Percentiles rank a stretch among this genome's conserved stretches.
These are phyloP conservation scores for Stevia rebaudiana DNA, from an alignment of 140 eudicot genomes.

Conservation along the genomic window DNA sequence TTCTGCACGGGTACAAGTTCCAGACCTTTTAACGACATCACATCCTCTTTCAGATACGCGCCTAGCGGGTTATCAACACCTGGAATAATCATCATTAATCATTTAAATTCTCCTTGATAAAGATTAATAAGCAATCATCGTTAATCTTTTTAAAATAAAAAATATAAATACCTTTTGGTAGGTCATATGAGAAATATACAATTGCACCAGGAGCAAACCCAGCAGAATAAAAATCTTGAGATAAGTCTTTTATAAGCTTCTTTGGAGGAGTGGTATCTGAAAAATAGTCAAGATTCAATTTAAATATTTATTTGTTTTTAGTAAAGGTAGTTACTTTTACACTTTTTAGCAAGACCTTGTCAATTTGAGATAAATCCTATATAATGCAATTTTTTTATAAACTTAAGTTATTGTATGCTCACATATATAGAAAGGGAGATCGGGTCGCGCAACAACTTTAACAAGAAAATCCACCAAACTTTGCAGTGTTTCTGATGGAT, in stretches of 20 bases:
- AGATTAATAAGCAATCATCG: background rate
- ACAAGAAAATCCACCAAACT: conserved; percentile 56
- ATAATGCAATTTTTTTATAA: background rate
- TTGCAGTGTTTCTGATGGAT: conserved; percentile 73
- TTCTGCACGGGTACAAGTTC: conserved; percentile 30
- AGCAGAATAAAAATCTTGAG: conserved; percentile 74
- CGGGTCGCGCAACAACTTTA: conserved; percentile 60
- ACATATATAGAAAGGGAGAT: conserved; percentile 65
- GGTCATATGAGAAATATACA: conserved; percentile 66
- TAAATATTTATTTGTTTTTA: background rate
- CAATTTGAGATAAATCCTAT: background rate
- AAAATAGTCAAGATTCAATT: conserved; percentile 12
- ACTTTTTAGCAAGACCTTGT: background rate
- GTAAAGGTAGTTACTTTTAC: background rate
- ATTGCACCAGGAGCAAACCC: conserved; percentile 91
- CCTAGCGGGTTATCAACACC: conserved; percentile 38
- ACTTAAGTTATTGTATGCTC: conserved; percentile 24
- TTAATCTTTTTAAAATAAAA: background rate
- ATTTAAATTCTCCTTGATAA: background rate
- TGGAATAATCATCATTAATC: background rate
- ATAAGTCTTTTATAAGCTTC: conserved; percentile 57
- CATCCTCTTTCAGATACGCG: conserved; percentile 58
- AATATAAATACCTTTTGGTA: conserved; percentile 47
- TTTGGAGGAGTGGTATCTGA: conserved; percentile 83
- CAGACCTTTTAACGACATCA: conserved; percentile 60